Evolutionary conservation across 805 yeast species (phyloP).

Genomic region (Schwanniomyces sp.): DNA sequence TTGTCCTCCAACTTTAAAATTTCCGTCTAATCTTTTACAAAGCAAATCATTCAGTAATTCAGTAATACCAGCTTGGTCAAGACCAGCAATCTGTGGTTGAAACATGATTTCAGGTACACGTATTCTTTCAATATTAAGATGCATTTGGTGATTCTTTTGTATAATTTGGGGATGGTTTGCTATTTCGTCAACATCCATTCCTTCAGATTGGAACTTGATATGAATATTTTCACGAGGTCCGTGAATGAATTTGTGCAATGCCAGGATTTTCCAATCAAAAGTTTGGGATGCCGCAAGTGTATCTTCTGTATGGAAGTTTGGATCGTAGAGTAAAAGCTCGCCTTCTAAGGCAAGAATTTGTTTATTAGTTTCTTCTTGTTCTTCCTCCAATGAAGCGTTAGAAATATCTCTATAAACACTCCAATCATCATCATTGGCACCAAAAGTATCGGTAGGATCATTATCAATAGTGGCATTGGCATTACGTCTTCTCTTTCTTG

Average conservation of each 20-base stretch:
- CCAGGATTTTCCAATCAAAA: conserved; percentile 80
- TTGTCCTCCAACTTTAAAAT: conserved; percentile 55
- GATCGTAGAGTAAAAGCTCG: conserved; percentile 77
- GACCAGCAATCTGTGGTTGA: conserved; percentile 91
- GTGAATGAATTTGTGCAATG: conserved; percentile 78
- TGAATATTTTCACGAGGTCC: conserved; percentile 88
- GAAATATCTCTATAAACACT: conserved; percentile 82
- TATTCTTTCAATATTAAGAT: conserved; percentile 85
- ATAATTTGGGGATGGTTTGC: conserved; percentile 58
- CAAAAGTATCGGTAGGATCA: conserved; percentile 92
- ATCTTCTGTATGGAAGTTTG: conserved; percentile 81
- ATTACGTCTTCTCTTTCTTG: conserved; percentile 44
- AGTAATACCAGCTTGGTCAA: conserved; percentile 92
- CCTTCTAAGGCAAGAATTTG: conserved; percentile 65
- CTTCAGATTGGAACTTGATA: conserved; percentile 41
- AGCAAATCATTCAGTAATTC: conserved; percentile 74
- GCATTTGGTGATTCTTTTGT: conserved; percentile 89
- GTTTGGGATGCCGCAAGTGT: conserved; percentile 67
- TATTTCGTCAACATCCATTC: conserved; percentile 42
- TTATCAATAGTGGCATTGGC: conserved; percentile 73
- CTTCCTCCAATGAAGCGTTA: conserved; percentile 73
- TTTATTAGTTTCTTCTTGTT: conserved; percentile 70
- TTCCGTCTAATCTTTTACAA: conserved; percentile 56
- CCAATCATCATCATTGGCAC: conserved; percentile 97
- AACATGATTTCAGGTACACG: conserved; percentile 90